Percentiles rank a stretch among this genome's conserved stretches.
Conservation (phyloP, 2,329 filamentous ascomycete species). For the Diaporthe humulicola region DNA sequence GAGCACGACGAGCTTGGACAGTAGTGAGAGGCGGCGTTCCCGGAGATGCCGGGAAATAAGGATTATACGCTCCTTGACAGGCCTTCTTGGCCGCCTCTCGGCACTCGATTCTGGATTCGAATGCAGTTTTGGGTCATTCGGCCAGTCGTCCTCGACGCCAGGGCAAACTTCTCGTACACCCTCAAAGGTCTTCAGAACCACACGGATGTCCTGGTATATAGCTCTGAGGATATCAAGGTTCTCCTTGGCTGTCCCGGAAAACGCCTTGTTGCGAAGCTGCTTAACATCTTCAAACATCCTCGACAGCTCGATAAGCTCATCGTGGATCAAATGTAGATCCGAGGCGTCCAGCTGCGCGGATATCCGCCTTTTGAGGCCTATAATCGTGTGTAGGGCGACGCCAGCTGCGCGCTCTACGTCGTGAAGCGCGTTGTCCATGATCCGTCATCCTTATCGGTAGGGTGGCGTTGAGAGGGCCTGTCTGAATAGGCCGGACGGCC, state of each 20-base stretch:
- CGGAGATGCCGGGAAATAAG: not conserved
- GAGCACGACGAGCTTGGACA: slow-evolving; percentile 16
- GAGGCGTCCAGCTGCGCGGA: not conserved
- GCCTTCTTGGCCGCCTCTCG: not conserved
- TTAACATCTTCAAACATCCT: not conserved
- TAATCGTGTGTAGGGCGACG: slow-evolving; percentile 9
- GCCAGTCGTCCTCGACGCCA: not conserved
- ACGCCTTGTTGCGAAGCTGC: not conserved
- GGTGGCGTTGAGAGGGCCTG: no score
- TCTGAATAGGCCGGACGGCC: not conserved
- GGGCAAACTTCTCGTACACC: not conserved
- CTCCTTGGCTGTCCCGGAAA: slow-evolving; percentile 17
- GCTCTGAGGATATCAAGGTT: not conserved
- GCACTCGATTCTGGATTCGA: not conserved
- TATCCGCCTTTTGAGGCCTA: not conserved
- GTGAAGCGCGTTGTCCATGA: slow-evolving; percentile 23
- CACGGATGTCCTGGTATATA: not conserved
- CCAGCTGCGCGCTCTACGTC: slow-evolving; percentile 25
- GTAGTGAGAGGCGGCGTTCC: slow-evolving; percentile 8
- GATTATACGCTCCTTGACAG: slow-evolving; percentile 3
- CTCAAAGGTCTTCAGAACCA: not conserved
- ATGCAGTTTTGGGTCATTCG: not conserved
- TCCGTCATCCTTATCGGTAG: not conserved
- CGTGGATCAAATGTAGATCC: slow-evolving; percentile 16
- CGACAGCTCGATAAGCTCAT: slow-evolving; percentile 19